Evolutionary conservation across 2,329 filamentous ascomycete species (phyloP), one percentile per base, ranked within the genome.

Genomic region (Ascochyta rabiei): DNA sequence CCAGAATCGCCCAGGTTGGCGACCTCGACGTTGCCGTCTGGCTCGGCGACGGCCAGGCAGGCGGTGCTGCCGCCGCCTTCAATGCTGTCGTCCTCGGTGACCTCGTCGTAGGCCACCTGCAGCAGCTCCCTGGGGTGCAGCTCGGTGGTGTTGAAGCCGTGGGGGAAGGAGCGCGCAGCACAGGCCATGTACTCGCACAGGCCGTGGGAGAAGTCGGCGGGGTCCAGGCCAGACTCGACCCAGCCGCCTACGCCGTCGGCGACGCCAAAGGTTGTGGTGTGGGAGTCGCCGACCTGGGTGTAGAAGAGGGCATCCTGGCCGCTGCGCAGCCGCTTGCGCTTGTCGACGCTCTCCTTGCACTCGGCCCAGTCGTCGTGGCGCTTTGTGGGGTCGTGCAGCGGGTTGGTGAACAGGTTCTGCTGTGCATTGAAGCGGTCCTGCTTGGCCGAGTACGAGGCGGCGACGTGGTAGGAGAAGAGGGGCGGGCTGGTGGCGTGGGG

Each of bases 241-340:
- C 95, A 99, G 31, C 95, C 95, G 42, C 95, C 95, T 0, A 99
- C 95, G 10, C 95, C 95, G 73, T 99, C 95, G 48, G 93, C 92
- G 21, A 99, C 85, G 16, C 91, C 95, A 64, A 99, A 88, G 0
- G 93, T 91, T 10, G 96, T 84, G 35, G 86, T 82, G 33, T 86
- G 82, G 1, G 83, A 84, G 60, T 86, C 84, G 46, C 89, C 90
- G n/a, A 97, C 80, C 21, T 87, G 86, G 70, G 89, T 76, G 66
- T 95, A 89, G 76, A 99, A 99, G 79, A 97, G 98, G 53, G 95
- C 91, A 82, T 99, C 95, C 76, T 99, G 93, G 15, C 95, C 95
- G 45, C 90, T 95, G 54, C 86, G 88, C 44, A 89, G 90, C 21
- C 89, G 86, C 59, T 80, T 82, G 63, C 79, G 80, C 71, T 86